Evolutionary conservation across 1,284 basidiomycete genomes (phyloP), one percentile per base, ranked within the genome.

Genomic region (Ceratobasidium sp.): DNA sequence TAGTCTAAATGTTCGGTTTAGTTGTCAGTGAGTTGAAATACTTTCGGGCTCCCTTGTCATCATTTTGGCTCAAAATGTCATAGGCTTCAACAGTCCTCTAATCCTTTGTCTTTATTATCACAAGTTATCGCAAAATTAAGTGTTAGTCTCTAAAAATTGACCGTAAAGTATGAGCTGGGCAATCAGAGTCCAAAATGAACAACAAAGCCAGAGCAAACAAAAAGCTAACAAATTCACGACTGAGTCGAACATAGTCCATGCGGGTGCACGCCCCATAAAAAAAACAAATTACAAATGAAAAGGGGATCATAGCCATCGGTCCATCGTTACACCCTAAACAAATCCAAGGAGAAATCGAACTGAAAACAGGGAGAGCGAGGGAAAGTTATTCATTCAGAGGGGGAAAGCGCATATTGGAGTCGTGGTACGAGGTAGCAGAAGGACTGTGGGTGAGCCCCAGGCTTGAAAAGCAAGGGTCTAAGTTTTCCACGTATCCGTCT

Each of bases 81-180:
- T 10, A 10, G 3, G 27, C 14, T 38, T n/a, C 54, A n/a, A 44
- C 30, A 50, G 14, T 3, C 12, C 44, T n/a, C 27, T 3, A 66
- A 66, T 18, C 64, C 41, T 48, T 66, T 66, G 64, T 66, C n/a
- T 48, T 55, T 50, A 18, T n/a, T 41, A 46, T 12, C 38, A 38
- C 44, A 48, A 66, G 12, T 27, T 50, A 50, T 27, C 30, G 23
- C 27, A 66, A 38, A 35, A 60, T 48, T 20, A 64, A n/a, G 41
- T 38, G 18, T 16, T 64, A 18, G 35, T 6, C 18, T 64, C 35
- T 66, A 48, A 23, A 66, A 8, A 66, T 66, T 66, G 30, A 48
- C 16, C 23, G 44, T 46, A 66, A 16, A 66, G 30, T 66, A 66
- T 33, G 0, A 27, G 41, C 16, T 23, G 14, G 5, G 20, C 7